Percentiles rank a stretch among this genome's conserved stretches.
phyloP scores from a whole-genome alignment of 495 filamentous ascomycete genomes.

The Penicillium simplicissimum region DNA sequence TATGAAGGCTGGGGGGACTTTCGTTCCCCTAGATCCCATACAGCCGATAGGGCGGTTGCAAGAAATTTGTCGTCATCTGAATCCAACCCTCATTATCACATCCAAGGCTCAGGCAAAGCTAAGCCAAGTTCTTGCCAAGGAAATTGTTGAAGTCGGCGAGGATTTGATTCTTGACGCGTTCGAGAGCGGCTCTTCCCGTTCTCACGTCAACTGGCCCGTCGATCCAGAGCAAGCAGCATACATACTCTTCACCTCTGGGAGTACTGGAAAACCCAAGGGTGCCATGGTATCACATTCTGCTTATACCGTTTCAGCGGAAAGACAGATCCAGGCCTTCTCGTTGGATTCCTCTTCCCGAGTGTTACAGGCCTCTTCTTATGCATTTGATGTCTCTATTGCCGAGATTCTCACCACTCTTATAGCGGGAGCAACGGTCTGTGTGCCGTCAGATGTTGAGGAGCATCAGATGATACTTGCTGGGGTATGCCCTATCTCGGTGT shows the following conservation, averaged over 20 bases:
- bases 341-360: neutral
- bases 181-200: too few relatives aligned
- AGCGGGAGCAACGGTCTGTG: constrained; percentile 22
- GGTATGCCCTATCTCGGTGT: too few relatives aligned
- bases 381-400: constrained; percentile 19
- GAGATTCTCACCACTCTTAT: constrained; percentile 22
- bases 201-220: neutral
- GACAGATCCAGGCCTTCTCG: neutral
- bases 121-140: too few relatives aligned
- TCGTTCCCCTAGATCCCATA: neutral
- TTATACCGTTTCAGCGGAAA: constrained; percentile 35
- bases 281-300: constrained; percentile 71
- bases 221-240: neutral
- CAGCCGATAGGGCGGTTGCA: constrained; percentile 6
- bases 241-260: constrained; percentile 71
- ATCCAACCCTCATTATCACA: neutral
- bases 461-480: neutral
- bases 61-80: neutral
- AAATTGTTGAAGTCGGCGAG: too few relatives aligned
- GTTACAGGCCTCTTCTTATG: constrained; percentile 19
- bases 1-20: constrained; percentile 33
- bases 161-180: too few relatives aligned
- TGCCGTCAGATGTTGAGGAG: constrained; percentile 21
- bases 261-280: constrained; percentile 75
- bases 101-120: too few relatives aligned